phyloP scores from a whole-genome alignment of 2,329 filamentous ascomycete species.

The Neurospora sp. region DNA sequence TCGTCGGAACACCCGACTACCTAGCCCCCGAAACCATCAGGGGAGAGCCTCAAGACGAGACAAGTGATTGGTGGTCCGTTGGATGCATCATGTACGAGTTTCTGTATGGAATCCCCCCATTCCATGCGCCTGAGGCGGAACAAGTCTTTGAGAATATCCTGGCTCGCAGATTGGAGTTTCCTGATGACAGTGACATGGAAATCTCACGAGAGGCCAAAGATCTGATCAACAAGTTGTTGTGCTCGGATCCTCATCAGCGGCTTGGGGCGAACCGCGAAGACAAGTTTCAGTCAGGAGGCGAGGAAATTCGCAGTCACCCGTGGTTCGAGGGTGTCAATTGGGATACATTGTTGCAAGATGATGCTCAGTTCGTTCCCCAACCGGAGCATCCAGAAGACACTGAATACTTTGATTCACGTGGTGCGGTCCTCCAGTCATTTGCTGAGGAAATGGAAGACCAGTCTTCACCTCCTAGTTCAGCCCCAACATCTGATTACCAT shows the following conservation, averaged over 20 bases:
- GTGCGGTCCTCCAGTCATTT: slow-evolving; percentile 86
- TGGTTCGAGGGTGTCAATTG: slow-evolving; percentile 88
- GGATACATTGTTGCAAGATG: slow-evolving; percentile 85
- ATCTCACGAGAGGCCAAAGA: slow-evolving; percentile 86
- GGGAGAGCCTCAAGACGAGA: slow-evolving; percentile 90
- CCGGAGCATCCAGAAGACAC: slow-evolving; percentile 94
- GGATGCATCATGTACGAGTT: slow-evolving; percentile 98
- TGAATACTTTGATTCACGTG: slow-evolving; percentile 90
- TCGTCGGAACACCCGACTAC: slow-evolving; percentile 96
- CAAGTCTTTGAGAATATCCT: slow-evolving; percentile 96
- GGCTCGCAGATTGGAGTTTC: slow-evolving; percentile 83
- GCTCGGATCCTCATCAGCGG: slow-evolving; percentile 68
- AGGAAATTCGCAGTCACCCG: slow-evolving; percentile 78
- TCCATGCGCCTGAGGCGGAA: slow-evolving; percentile 82
- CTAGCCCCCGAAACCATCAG: slow-evolving; percentile 94
- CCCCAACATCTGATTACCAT: slow-evolving; percentile 64
- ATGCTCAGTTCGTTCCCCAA: slow-evolving; percentile 88
- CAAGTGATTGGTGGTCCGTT: slow-evolving; percentile 99
- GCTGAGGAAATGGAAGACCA: slow-evolving; percentile 92
- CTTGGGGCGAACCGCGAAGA: slow-evolving; percentile 80
- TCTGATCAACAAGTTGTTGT: slow-evolving; percentile 85
- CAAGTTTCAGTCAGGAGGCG: slow-evolving; percentile 71
- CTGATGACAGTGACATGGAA: slow-evolving; percentile 64
- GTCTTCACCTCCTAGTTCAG: slow-evolving; percentile 58
- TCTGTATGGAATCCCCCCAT: slow-evolving; percentile 84